Conservation (phyloP, 2,329 filamentous ascomycete genomes). For the Coniella lustricola region DNA sequence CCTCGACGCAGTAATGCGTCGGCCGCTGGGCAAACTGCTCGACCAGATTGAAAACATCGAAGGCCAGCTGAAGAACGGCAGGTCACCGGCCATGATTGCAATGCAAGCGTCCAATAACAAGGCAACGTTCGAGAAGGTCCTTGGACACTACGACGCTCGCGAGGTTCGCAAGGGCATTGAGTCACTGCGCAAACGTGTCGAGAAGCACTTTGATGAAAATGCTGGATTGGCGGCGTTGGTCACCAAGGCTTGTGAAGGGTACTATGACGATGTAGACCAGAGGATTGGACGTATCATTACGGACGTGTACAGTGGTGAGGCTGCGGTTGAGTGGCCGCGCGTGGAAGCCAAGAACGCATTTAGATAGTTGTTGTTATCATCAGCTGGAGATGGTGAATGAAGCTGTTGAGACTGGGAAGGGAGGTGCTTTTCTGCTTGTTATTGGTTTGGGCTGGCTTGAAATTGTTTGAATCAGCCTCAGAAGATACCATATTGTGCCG, state of each 20-base stretch:
- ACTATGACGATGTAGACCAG: slow-evolving; percentile 55
- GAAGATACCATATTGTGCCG: slow-evolving; percentile 3
- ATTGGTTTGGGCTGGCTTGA: not conserved
- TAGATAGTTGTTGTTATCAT: slow-evolving; percentile 4
- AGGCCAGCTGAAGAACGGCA: slow-evolving; percentile 55
- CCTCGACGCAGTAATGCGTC: slow-evolving; percentile 76
- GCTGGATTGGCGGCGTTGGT: slow-evolving; percentile 51
- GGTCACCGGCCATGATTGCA: slow-evolving; percentile 59
- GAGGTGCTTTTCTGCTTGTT: not conserved
- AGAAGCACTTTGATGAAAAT: slow-evolving; percentile 93
- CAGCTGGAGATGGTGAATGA: too few species aligned
- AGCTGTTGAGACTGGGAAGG: too few species aligned
- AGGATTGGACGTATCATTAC: slow-evolving; percentile 53
- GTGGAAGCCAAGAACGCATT: slow-evolving; percentile 57
- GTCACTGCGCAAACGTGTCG: slow-evolving; percentile 79
- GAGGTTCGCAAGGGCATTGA: slow-evolving; percentile 89
- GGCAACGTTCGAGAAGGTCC: slow-evolving; percentile 75
- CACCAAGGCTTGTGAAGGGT: slow-evolving; percentile 53
- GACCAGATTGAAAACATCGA: slow-evolving; percentile 91
- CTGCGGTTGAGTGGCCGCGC: slow-evolving; percentile 60
- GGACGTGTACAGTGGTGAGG: slow-evolving; percentile 58
- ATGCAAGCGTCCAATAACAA: slow-evolving; percentile 78
- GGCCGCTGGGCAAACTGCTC: slow-evolving; percentile 82
- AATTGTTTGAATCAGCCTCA: not conserved
- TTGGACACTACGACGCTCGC: slow-evolving; percentile 72